These are phyloP conservation scores for Hypoxylon rickii DNA, from an alignment of 495 filamentous ascomycete species.

Conservation along the genomic window DNA sequence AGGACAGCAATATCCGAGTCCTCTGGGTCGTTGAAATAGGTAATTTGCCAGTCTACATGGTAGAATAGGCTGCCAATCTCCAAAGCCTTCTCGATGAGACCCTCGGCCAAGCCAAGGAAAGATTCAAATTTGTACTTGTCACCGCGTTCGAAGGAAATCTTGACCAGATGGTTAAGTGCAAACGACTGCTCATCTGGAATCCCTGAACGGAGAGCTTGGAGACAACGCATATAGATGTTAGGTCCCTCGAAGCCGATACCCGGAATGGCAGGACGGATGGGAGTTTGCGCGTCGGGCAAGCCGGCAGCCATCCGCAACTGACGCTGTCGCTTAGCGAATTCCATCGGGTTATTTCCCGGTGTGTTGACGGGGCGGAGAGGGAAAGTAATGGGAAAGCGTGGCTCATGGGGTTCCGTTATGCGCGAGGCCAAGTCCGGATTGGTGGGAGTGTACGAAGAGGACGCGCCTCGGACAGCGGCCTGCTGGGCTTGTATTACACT, in stretches of 20 bases:
- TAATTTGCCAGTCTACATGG: slow-evolving; percentile 77
- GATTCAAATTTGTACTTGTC: slow-evolving; percentile 95
- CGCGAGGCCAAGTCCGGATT: slow-evolving; percentile 52
- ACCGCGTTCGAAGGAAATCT: slow-evolving; percentile 90
- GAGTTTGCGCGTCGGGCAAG: slow-evolving; percentile 31
- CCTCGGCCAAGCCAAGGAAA: slow-evolving; percentile 87
- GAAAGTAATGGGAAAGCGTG: slow-evolving; percentile 56
- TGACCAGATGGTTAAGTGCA: slow-evolving; percentile 88
- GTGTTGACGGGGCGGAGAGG: slow-evolving; percentile 71
- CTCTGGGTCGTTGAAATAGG: slow-evolving; percentile 64
- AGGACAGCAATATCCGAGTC: slow-evolving; percentile 59
- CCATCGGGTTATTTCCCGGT: slow-evolving; percentile 66
- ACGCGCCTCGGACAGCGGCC: slow-evolving; percentile 44
- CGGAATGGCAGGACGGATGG: slow-evolving; percentile 30
- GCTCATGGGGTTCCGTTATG: slow-evolving; percentile 62
- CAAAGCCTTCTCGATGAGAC: slow-evolving; percentile 80
- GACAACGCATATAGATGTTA: slow-evolving; percentile 87
- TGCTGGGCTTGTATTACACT: slow-evolving; percentile 40
- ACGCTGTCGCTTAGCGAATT: slow-evolving; percentile 59
- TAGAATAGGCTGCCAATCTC: slow-evolving; percentile 76
- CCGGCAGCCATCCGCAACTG: slow-evolving; percentile 33
- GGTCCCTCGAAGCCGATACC: slow-evolving; percentile 65
- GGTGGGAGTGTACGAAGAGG: slow-evolving; percentile 42
- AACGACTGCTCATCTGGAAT: slow-evolving; percentile 84
- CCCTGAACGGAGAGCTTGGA: slow-evolving; percentile 77